A percentile compares a stretch with the other conserved stretches of the same genome.
These are phyloP conservation scores for Penicillium sp. DNA, from an alignment of 2,329 filamentous ascomycete species.

Conservation along the genomic window DNA sequence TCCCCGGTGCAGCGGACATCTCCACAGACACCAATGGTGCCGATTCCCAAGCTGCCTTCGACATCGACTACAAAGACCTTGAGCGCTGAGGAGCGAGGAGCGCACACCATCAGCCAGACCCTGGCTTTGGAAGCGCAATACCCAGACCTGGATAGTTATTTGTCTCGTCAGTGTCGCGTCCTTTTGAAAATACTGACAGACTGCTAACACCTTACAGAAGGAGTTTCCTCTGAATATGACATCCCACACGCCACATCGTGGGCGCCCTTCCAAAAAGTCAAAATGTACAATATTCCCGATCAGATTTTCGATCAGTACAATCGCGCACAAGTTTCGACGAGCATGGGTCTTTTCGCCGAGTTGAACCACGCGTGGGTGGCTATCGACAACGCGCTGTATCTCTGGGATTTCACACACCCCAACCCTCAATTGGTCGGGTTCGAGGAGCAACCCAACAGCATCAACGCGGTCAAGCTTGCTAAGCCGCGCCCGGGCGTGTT, in stretches of 20 bases:
- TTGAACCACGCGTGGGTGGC: constrained; percentile 93
- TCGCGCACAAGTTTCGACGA: constrained; percentile 76
- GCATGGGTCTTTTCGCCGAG: constrained; percentile 92
- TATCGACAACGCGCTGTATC: constrained; percentile 90
- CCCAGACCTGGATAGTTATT: constrained; percentile 83
- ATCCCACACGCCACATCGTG: constrained; percentile 64
- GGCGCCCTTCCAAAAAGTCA: constrained; percentile 83
- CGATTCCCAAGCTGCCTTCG: constrained; percentile 35
- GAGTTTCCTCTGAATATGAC: constrained; percentile 88
- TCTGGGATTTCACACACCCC: constrained; percentile 96
- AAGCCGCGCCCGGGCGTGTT: constrained; percentile 84
- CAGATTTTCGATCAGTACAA: constrained; percentile 92
- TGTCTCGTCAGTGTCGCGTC: constrained; percentile 65
- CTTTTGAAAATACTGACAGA: not conserved
- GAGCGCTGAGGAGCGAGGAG: constrained; percentile 72
- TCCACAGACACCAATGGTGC: constrained; percentile 30
- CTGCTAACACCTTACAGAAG: constrained; percentile 54
- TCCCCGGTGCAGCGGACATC: constrained; percentile 11
- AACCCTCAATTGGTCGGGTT: constrained; percentile 88
- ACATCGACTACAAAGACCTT: constrained; percentile 43
- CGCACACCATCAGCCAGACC: constrained; percentile 74
- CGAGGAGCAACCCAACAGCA: constrained; percentile 81
- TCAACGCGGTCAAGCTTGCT: constrained; percentile 85
- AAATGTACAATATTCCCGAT: constrained; percentile 86
- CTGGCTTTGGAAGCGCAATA: constrained; percentile 73